Percentiles rank a stretch among this genome's conserved stretches.
These are phyloP conservation scores for Russula sp. DNA, from an alignment of 768 basidiomycete genomes.

Conservation along the genomic window DNA sequence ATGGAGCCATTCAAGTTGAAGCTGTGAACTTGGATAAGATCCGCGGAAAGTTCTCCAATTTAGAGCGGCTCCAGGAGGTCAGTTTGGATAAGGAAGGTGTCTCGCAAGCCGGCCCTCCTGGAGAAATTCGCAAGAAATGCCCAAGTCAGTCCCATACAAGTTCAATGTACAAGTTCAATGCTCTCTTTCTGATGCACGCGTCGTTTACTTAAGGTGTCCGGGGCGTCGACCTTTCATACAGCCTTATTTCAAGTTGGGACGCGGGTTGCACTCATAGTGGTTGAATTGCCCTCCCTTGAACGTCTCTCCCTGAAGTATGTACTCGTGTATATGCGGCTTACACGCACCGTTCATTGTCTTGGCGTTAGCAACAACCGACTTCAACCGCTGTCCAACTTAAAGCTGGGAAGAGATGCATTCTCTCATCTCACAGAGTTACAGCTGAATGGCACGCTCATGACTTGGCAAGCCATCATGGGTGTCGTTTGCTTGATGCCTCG, in stretches of 20 bases:
- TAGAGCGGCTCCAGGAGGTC: slow-evolving; percentile 69
- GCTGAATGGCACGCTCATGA: slow-evolving; percentile 67
- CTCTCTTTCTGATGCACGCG: slow-evolving; percentile 24
- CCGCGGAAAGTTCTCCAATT: slow-evolving; percentile 59
- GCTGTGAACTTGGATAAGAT: slow-evolving; percentile 82
- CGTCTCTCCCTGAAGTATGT: slow-evolving; percentile 78
- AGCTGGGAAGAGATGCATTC: slow-evolving; percentile 46
- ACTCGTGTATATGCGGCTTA: slow-evolving; percentile 19
- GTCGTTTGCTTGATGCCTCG: slow-evolving; percentile 52
- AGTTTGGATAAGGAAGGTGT: slow-evolving; percentile 74
- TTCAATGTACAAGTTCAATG: slow-evolving; percentile 16
- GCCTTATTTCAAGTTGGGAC: slow-evolving; percentile 70
- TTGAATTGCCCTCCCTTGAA: slow-evolving; percentile 59
- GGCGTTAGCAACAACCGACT: slow-evolving; percentile 53
- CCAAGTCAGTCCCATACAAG: slow-evolving; percentile 53
- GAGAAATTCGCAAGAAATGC: slow-evolving; percentile 55
- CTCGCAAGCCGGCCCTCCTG: slow-evolving; percentile 48
- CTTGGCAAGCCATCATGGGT: slow-evolving; percentile 65
- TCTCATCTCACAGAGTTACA: slow-evolving; percentile 58
- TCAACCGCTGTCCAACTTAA: slow-evolving; percentile 38
- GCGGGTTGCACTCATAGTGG: slow-evolving; percentile 58
- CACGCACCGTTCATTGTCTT: slow-evolving; percentile 27
- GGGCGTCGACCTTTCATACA: slow-evolving; percentile 79
- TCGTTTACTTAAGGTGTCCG: slow-evolving; percentile 32
- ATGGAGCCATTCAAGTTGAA: slow-evolving; percentile 80